Evolutionary conservation across 1,139 yeast genomes (phyloP).

Genomic region (Nakaseomyces uthaithaninus): DNA sequence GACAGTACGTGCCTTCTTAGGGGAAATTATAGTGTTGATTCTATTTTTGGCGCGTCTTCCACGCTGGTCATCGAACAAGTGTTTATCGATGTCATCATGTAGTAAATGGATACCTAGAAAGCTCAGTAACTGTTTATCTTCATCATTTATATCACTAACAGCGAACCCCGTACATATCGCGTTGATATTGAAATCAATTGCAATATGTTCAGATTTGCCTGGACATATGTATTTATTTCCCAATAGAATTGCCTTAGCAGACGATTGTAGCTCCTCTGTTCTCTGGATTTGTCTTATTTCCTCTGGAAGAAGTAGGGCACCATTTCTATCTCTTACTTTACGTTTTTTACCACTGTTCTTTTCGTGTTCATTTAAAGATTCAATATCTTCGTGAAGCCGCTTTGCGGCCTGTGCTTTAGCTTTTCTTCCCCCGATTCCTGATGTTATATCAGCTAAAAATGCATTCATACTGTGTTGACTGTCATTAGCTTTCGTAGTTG

Average conservation of each 20-base stretch:
- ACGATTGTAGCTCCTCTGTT: slow-evolving; percentile 22
- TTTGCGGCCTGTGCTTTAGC: slow-evolving; percentile 63
- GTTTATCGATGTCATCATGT: slow-evolving; percentile 30
- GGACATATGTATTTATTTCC: slow-evolving; percentile 7
- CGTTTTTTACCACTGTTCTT: slow-evolving; percentile 33
- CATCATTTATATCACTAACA: slow-evolving; percentile 38
- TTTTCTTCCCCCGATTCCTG: slow-evolving; percentile 32
- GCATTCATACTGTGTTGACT: not conserved
- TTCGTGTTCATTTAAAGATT: slow-evolving; percentile 55
- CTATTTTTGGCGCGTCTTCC: slow-evolving; percentile 5
- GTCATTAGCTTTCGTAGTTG: not conserved
- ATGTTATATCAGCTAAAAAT: not conserved
- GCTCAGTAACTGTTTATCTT: slow-evolving; percentile 34
- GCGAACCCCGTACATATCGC: slow-evolving; percentile 58
- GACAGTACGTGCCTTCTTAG: slow-evolving; percentile 72
- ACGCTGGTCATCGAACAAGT: slow-evolving; percentile 33
- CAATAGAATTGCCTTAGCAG: slow-evolving; percentile 15
- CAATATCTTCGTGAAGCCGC: slow-evolving; percentile 61
- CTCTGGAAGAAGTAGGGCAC: slow-evolving; percentile 27
- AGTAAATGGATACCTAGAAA: slow-evolving; percentile 38
- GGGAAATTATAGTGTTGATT: slow-evolving; percentile 58
- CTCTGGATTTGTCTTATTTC: slow-evolving; percentile 29
- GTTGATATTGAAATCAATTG: slow-evolving; percentile 23
- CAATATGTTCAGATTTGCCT: slow-evolving; percentile 8
- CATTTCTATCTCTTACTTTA: slow-evolving; percentile 18